Conservation (phyloP, 2,329 filamentous ascomycete species). For the Geosmithia morbida region DNA sequence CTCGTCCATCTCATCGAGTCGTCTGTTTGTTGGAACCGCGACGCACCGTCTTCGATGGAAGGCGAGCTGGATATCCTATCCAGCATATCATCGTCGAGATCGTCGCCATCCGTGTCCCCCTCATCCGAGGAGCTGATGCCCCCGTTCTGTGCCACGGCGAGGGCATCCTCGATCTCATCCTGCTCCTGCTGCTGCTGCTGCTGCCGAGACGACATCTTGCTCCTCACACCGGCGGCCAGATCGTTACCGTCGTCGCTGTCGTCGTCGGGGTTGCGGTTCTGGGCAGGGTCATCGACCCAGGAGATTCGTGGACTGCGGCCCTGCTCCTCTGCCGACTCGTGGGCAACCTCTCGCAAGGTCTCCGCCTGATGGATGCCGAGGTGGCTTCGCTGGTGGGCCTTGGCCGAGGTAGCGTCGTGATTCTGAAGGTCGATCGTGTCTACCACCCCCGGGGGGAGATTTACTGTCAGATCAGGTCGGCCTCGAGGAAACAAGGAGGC, state of each 20-base stretch:
- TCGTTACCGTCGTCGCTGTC: slow-evolving; percentile 2
- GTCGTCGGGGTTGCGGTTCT: neutral
- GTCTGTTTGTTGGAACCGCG: slow-evolving; percentile 16
- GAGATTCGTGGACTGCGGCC: slow-evolving; percentile 48
- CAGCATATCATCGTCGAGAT: slow-evolving; percentile 85
- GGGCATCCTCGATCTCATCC: slow-evolving; percentile 34
- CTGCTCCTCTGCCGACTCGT: slow-evolving; percentile 63
- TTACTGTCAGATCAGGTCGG: neutral
- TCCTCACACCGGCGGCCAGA: slow-evolving; percentile 4
- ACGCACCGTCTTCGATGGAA: slow-evolving; percentile 98
- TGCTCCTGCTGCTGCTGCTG: slow-evolving; percentile 22
- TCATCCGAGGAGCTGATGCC: slow-evolving; percentile 41
- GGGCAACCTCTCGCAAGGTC: slow-evolving; percentile 64
- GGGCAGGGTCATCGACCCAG: slow-evolving; percentile 22
- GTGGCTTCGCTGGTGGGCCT: slow-evolving; percentile 53
- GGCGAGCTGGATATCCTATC: slow-evolving; percentile 98
- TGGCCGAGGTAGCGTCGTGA: slow-evolving; percentile 64
- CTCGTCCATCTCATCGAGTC: neutral
- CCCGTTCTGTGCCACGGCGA: slow-evolving; percentile 48
- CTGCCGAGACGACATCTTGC: slow-evolving; percentile 11
- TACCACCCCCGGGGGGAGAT: slow-evolving; percentile 17
- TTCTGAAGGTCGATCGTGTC: slow-evolving; percentile 94
- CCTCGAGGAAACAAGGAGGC: no score
- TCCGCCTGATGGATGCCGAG: slow-evolving; percentile 76
- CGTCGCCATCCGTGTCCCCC: slow-evolving; percentile 56